These are phyloP conservation scores for Jamesozyma lodderae DNA, from an alignment of 805 yeast species.

Conservation along the genomic window DNA sequence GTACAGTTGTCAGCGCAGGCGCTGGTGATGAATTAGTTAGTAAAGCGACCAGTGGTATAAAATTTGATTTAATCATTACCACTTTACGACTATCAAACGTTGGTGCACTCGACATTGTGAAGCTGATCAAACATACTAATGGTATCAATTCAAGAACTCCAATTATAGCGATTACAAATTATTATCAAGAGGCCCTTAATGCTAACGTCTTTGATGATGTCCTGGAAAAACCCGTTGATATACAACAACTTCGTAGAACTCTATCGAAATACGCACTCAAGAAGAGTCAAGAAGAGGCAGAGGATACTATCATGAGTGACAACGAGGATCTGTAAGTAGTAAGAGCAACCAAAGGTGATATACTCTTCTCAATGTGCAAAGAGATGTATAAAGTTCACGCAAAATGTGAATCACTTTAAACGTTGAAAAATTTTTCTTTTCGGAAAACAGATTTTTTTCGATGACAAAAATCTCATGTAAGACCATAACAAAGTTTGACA, in stretches of 20 bases:
- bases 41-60: conserved; percentile 71
- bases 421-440: conserved; percentile 4
- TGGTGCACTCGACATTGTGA: conserved; percentile 68
- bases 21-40: conserved; percentile 79
- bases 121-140: conserved; percentile 63
- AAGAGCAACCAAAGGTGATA: not conserved
- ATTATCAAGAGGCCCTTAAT: conserved; percentile 53
- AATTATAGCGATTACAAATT: conserved; percentile 64
- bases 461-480: too few relatives aligned
- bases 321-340: conserved; percentile 10
- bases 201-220: conserved; percentile 53
- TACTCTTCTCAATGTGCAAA: not conserved
- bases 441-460: too few relatives aligned
- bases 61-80: conserved; percentile 74
- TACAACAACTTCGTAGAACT: conserved; percentile 20
- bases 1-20: conserved; percentile 67
- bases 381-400: too few relatives aligned
- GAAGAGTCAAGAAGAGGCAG: conserved; percentile 27
- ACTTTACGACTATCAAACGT: conserved; percentile 61
- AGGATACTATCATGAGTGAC: conserved; percentile 28
- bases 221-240: conserved; percentile 57
- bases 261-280: conserved; percentile 26
- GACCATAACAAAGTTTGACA: too few relatives aligned
- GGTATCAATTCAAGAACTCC: conserved; percentile 74
- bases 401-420: not conserved